phyloP scores from a whole-genome alignment of 768 basidiomycete genomes.

The Steccherinum ochraceum region DNA sequence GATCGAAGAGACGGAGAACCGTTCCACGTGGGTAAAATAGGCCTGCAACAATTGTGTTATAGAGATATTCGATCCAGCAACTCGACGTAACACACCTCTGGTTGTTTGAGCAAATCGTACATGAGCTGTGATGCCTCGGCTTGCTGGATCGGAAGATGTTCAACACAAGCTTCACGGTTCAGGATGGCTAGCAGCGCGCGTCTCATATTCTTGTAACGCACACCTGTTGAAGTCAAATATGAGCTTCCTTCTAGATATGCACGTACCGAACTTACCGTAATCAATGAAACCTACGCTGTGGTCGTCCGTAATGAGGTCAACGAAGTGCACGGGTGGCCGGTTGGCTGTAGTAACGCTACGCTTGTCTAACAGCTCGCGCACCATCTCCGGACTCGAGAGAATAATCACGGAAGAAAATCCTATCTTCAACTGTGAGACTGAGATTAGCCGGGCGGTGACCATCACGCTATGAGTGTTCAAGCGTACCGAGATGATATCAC shows the following conservation, averaged over 20 bases:
- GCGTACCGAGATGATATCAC: neutral
- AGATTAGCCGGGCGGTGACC: neutral
- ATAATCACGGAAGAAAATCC: neutral
- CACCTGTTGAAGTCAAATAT: no score
- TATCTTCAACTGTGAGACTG: neutral
- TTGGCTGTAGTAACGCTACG: neutral
- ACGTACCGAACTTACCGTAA: neutral
- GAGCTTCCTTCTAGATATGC: no score
- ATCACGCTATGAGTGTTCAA: neutral
- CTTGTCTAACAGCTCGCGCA: neutral
- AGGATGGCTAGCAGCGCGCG: neutral
- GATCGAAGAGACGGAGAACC: neutral
- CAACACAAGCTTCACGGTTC: neutral
- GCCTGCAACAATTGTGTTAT: neutral
- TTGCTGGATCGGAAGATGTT: neutral
- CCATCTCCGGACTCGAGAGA: neutral
- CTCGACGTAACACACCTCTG: neutral
- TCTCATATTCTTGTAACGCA: neutral
- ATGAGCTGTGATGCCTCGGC: neutral
- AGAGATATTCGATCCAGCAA: neutral
- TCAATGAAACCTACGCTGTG: neutral
- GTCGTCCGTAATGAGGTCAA: neutral
- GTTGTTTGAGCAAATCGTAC: neutral
- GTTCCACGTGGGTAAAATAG: neutral
- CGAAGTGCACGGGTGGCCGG: neutral